Evolutionary conservation across 1,284 basidiomycete species (phyloP).

Genomic region (Calocybe gambosa): DNA sequence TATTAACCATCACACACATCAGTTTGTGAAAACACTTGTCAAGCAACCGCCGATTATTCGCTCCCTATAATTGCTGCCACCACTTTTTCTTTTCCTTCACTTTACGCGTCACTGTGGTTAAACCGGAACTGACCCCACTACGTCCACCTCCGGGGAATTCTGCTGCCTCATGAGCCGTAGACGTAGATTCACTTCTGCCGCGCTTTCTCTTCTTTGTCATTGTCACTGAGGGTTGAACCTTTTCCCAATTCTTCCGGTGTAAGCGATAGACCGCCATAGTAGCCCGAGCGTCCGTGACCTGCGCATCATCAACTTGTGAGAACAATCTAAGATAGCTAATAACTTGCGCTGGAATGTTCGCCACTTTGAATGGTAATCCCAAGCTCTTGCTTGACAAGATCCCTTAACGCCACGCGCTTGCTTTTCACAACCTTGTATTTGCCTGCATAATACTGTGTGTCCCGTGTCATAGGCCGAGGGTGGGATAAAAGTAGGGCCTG

Average conservation of each 20-base stretch:
- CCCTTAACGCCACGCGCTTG: conserved; percentile 72
- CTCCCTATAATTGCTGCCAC: conserved; percentile 39
- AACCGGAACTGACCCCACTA: conserved; percentile 67
- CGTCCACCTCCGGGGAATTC: conserved; percentile 49
- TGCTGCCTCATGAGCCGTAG: conserved; percentile 1
- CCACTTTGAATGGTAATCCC: conserved; percentile 83
- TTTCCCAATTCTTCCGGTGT: conserved; percentile 86
- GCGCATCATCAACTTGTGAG: conserved; percentile 1
- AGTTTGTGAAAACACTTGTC: background rate
- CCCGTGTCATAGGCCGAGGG: conserved; percentile 71
- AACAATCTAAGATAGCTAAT: conserved; percentile 2
- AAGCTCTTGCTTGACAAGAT: conserved; percentile 78
- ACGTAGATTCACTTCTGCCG: conserved; percentile 16
- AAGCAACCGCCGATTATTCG: conserved; percentile 2
- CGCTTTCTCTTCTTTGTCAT: conserved; percentile 20
- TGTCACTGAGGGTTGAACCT: conserved; percentile 19
- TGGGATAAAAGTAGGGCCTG: conserved; percentile 89
- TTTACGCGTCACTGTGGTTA: conserved; percentile 53
- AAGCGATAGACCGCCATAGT: conserved; percentile 94
- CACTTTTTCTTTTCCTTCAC: conserved; percentile 31
- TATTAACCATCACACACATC: too few relatives aligned
- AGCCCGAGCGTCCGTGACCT: conserved; percentile 91
- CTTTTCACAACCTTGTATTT: conserved; percentile 55
- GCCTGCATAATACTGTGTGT: conserved; percentile 71
- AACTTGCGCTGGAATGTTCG: conserved; percentile 78